Evolutionary conservation across 2,329 filamentous ascomycete genomes (phyloP), one percentile per base, ranked within the genome.

Genomic region (Penicillium freii): DNA sequence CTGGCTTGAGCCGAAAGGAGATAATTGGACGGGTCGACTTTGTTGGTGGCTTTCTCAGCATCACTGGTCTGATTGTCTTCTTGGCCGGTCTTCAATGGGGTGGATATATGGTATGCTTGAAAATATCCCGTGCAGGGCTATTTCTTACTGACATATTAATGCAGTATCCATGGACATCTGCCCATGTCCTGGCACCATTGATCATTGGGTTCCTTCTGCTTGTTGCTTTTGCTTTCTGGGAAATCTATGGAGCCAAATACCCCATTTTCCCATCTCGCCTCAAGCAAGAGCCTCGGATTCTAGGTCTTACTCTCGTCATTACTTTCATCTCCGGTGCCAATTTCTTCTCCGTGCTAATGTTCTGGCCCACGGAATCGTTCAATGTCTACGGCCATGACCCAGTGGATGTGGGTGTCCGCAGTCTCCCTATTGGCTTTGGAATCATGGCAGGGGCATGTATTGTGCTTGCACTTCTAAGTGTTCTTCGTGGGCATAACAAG

Each of bases 311-410:
- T 0, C 72, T 85, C 21, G 67, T 85, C 53, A 84, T 85, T 64
- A 84, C 82, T 15, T 84, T 83, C 64, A 82, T 85, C 51, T 83
- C 81, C 0, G 83, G 83, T 4, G 81, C 81, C 57, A 85, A 85
- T 66, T 84, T 84, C 71, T 82, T 84, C 66, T 80, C 80, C 0
- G 73, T 82, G 11, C 69, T 79, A 49, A 77, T 79, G 69, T 85
- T 87, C 69, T 88, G 85, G 84, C 84, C 84, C 5, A 85, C 83
- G 0, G 82, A 88, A 69, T 81, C 83, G 1, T 86, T 84, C 73
- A 87, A 87, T 62, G 81, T 87, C 10, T 87, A 87, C 66, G 84
- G 84, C 7, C 83, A 88, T 61, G 83, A 88, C 61, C 85, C 86
- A 0, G 71, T 87, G 19, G 80, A 78, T 23, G 81, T 89, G 53